phyloP scores from a whole-genome alignment of 148 eudicot genomes.

The Pharnaceum exiguum region DNA sequence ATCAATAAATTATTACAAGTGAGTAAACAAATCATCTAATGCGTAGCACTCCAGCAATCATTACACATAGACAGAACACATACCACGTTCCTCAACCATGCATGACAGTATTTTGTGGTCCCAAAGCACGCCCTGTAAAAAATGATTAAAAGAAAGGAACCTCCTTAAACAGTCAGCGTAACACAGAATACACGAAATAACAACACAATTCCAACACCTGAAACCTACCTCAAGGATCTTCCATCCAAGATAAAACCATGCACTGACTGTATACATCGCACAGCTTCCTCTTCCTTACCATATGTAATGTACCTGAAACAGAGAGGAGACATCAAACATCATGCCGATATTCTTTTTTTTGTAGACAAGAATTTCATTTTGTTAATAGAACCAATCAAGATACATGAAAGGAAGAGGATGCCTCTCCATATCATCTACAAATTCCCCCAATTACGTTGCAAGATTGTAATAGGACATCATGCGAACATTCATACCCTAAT shows the following conservation, averaged over 20 bases:
- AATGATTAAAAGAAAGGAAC: neutral
- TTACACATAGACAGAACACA: constrained; percentile 3
- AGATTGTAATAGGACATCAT: too few relatives aligned
- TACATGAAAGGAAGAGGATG: too few relatives aligned
- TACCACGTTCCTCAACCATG: constrained; percentile 96
- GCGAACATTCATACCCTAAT: too few relatives aligned
- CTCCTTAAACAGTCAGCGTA: neutral
- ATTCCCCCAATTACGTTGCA: too few relatives aligned
- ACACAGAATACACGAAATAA: neutral
- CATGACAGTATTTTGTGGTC: constrained; percentile 95
- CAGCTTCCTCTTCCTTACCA: constrained; percentile 91
- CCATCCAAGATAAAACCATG: constrained; percentile 87
- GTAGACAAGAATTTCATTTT: too few relatives aligned
- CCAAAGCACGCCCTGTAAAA: constrained; percentile 91
- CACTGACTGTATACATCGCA: constrained; percentile 90
- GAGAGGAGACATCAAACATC: neutral
- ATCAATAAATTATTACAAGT: constrained; percentile 10
- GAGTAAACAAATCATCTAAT: too few relatives aligned
- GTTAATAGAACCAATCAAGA: too few relatives aligned
- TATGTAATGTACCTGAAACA: constrained; percentile 84
- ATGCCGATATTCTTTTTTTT: neutral
- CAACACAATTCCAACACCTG: neutral
- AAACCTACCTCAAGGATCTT: constrained; percentile 58
- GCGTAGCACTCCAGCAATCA: too few relatives aligned
- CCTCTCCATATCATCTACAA: too few relatives aligned